Evolutionary conservation across 164 flowering plant genomes (phyloP), one percentile per base, ranked within the genome.

Genomic region (Pachysandra terminalis): DNA sequence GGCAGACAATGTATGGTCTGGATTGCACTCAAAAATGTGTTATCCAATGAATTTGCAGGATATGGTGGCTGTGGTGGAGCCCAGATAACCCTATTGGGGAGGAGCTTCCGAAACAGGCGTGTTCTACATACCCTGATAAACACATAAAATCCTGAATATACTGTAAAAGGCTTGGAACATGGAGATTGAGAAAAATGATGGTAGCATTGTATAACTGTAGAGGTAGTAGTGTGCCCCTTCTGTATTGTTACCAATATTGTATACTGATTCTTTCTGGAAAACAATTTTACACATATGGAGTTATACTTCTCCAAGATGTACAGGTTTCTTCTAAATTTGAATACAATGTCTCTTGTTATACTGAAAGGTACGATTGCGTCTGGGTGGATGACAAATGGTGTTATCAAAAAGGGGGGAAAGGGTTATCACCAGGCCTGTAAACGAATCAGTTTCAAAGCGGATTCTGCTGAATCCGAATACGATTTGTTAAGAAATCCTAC

Each of bases 1-100:
- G 67, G 98, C 98, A 21, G 98, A 88, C 60, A 91, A 94, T 78
- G 85, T 91, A 40, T 91, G 96, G 97, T 85, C 90, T 49, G 80
- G 88, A n/a, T 23, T 70, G 77, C 95, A 93, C 73, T 73, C 90
- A 5, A 66, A 75, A 9, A 90, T 90, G 87, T 91, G 98, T 68
- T 86, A 84, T 72, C 98, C 98, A n/a, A 79, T 81, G 86, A 85
- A 83, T 77, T 71, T 94, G 81, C 74, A 80, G 75, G 87, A 81
- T 12, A 83, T 91, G 89, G 59, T 91, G 16, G 68, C 51, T 14
- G 68, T 51, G 19, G 24, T 62, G 21, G 69, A 76, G 69, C 53
- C 59, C 60, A 56, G 40, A 57, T 59, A 64, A 73, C 59, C 51
- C 9, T n/a, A n/a, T n/a, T n/a, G n/a, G n/a, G n/a, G n/a, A 61